Conservation (phyloP, 176 grass and related monocot genomes). For the Triticum dicoccoides region DNA sequence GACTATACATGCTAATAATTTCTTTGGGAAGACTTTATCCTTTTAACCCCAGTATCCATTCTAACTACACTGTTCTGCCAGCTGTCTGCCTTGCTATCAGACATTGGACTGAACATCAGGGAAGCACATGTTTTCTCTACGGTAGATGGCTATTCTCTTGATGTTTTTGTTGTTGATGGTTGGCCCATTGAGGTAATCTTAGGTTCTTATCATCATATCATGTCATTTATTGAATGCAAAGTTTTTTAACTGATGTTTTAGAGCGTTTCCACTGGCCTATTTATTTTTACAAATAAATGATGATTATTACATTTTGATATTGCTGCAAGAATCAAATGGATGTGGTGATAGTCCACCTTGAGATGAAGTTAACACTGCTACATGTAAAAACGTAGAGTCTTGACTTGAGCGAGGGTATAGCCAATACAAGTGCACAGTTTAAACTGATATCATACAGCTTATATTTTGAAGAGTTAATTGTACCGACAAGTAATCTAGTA, state of each 20-base stretch:
- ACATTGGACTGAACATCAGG: slow-evolving; percentile 96
- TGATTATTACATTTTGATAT: not conserved
- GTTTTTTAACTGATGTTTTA: not conserved
- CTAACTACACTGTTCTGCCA: slow-evolving; percentile 52
- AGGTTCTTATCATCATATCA: not conserved
- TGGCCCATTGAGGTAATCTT: slow-evolving; percentile 77
- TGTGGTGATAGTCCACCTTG: not conserved
- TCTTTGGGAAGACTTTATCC: slow-evolving; percentile 10
- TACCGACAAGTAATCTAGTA: not conserved
- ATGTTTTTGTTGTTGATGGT: slow-evolving; percentile 98
- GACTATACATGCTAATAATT: slow-evolving; percentile 13
- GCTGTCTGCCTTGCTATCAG: slow-evolving; percentile 91
- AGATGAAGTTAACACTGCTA: not conserved
- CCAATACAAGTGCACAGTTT: not conserved
- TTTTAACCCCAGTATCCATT: slow-evolving; percentile 17
- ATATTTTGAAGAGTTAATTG: slow-evolving; percentile 4
- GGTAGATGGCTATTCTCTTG: slow-evolving; percentile 85
- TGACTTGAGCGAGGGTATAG: slow-evolving; percentile 3
- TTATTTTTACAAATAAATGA: not conserved
- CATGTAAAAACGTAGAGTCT: not conserved
- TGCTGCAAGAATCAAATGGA: not conserved
- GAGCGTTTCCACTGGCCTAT: not conserved
- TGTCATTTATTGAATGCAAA: slow-evolving; percentile 23
- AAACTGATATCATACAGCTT: not conserved
- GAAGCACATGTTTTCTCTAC: slow-evolving; percentile 99